Evolutionary conservation across 1,284 basidiomycete species (phyloP), one percentile per base, ranked within the genome.

Genomic region (Pterulicium gracile): DNA sequence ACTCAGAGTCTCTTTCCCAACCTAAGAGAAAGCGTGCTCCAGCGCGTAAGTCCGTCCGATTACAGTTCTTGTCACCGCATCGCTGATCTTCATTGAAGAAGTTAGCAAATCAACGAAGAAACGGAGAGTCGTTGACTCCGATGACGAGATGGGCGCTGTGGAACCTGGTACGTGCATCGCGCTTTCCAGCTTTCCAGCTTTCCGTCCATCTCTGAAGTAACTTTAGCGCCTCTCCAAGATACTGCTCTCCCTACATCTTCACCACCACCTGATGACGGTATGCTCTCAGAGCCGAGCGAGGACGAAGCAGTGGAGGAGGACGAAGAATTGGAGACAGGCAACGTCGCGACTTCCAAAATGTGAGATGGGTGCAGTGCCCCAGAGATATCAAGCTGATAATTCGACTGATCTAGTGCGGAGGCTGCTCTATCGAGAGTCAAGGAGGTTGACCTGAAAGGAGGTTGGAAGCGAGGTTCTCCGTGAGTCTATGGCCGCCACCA

Each of bases 381-480:
- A n/a, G 7, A 32, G 27, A 32, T 15, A 17, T 39, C 50, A 27
- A 23, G n/a, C 24, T 42, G 21, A 3, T 34, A 15, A 18, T 43
- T 17, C 34, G 27, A 32, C 17, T 24, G 19, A 32, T 44, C 19
- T 49, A 92, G 90, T 54, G 89, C 86, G 13, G 79, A 88, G 54
- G 75, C 72, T 43, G 81, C 75, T 4, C 59, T 88, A 24, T 73
- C 71, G 19, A 73, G 75, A 52, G 79, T 72, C 46, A 61, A 70
- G 15, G 81, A 85, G n/a, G 83, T 90, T 1, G 88, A 91, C 55
- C 70, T 90, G 13, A 72, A 80, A 50, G 84, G 85, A 44, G 86
- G 84, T 2, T 98, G 94, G 94, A 87, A 91, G 67, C 69, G 69
- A 24, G 92, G 90, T 20, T 73, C 86, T 54, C 77, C 90, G 91